Base-by-base conservation (phyloP, 495 filamentous ascomycete genomes). In the Hypomontagnella monticulosa region DNA sequence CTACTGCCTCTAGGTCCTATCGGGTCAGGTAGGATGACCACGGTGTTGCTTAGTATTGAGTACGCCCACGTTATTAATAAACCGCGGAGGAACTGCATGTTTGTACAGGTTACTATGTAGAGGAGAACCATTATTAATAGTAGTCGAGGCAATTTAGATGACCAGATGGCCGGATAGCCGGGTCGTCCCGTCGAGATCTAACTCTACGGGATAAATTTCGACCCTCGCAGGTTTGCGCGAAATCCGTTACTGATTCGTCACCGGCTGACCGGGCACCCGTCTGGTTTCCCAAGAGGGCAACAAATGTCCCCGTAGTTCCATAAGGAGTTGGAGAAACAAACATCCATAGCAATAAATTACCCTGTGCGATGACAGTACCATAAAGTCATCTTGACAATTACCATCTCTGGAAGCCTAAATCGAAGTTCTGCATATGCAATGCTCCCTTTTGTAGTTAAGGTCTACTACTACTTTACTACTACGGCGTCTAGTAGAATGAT, bases 341-440 rank as follows among this genome's bases (percentile, higher is more conserved):
- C 15, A n/a, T n/a, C n/a, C n/a, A 51, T 36, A 58, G 23, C 43
- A 54, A 63, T 68, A 46, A 36, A 51, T 27, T 49, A 57, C 14
- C 34, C 59, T 57, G 53, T 53, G 41, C 48, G 23, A 63, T 62
- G 58, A 54, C 42, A 55, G 64, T 44, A 41, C 34, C 19, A 53
- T 44, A 55, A 20, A 53, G 52, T 48, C 52, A 55, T 42, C 41
- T 27, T 36, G 32, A 48, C 52, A 37, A 48, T 57, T 62, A 54
- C 49, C 65, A 44, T 43, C 27, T 59, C 36, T 18, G 54, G 58
- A 50, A 55, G 36, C 34, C 54, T 51, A 61, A 64, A 64, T 47
- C 36, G 60, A 52, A 49, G 52, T 64, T 57, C 50, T 69, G 60
- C 60, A 68, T 64, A 64, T 69, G 66, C 60, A 52, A 63, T 69